A percentile compares a stretch with the other conserved stretches of the same genome.
Conservation (phyloP, 352 stramenopile genomes). For the Phytopythium ostracodes region DNA sequence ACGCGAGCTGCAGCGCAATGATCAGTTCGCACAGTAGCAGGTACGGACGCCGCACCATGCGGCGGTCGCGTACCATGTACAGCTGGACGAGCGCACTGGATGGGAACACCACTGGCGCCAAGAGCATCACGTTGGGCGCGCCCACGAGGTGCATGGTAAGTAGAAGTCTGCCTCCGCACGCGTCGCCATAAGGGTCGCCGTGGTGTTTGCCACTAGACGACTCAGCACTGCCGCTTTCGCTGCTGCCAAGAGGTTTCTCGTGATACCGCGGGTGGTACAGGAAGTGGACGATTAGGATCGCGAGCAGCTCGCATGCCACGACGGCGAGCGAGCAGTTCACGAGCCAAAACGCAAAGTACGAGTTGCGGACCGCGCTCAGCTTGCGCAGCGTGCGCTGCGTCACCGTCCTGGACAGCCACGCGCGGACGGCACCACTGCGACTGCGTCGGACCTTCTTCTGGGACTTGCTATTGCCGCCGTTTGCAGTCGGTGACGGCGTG, state of each 20-base stretch:
- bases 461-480: not conserved
- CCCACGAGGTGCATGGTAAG: slow-evolving; percentile 46
- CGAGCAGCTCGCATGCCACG: slow-evolving; percentile 35
- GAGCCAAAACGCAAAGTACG: slow-evolving; percentile 73
- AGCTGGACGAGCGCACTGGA: slow-evolving; percentile 37
- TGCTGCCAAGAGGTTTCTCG: not conserved
- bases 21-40: slow-evolving; percentile 68
- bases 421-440: slow-evolving; percentile 2
- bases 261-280: slow-evolving; percentile 18
- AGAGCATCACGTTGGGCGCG: slow-evolving; percentile 50
- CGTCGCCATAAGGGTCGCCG: slow-evolving; percentile 5
- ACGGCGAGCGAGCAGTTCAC: slow-evolving; percentile 51
- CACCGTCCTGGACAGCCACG: slow-evolving; percentile 26
- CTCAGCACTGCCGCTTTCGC: not conserved
- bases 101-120: slow-evolving; percentile 55
- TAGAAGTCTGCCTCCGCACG: slow-evolving; percentile 24
- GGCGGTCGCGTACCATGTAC: slow-evolving; percentile 44
- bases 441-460: slow-evolving; percentile 1
- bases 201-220: slow-evolving; percentile 3
- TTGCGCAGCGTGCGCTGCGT: slow-evolving; percentile 21
- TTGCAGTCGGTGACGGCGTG: not conserved
- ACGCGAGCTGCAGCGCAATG: slow-evolving; percentile 42
- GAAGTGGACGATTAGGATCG: slow-evolving; percentile 31
- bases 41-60: slow-evolving; percentile 63
- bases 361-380: slow-evolving; percentile 52